Conservation (phyloP, 2,329 filamentous ascomycete species). For the Penicillium sp. region DNA sequence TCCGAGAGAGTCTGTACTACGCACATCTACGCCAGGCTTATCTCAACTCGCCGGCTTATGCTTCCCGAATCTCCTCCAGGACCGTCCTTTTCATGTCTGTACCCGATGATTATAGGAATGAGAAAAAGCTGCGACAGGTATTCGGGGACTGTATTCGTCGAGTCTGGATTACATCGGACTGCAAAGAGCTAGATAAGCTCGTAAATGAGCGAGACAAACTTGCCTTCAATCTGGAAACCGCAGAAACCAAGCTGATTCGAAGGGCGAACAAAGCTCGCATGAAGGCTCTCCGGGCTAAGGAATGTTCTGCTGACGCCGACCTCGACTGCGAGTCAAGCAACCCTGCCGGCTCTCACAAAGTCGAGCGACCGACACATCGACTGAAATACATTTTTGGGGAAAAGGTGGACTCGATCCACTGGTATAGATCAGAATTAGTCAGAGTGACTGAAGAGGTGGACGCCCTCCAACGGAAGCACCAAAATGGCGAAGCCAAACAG, state of each 20-base stretch:
- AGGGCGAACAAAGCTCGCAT: slow-evolving; percentile 65
- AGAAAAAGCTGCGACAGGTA: slow-evolving; percentile 66
- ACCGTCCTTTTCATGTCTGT: slow-evolving; percentile 87
- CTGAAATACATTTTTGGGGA: slow-evolving; percentile 63
- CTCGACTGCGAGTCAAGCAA: slow-evolving; percentile 29
- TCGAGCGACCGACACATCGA: slow-evolving; percentile 67
- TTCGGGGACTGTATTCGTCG: slow-evolving; percentile 76
- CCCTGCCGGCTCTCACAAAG: slow-evolving; percentile 25
- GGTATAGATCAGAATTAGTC: slow-evolving; percentile 69
- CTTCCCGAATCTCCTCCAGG: slow-evolving; percentile 77
- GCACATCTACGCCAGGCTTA: slow-evolving; percentile 89
- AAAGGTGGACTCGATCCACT: slow-evolving; percentile 87
- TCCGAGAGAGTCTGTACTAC: slow-evolving; percentile 83
- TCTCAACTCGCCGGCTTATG: slow-evolving; percentile 75
- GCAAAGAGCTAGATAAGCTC: slow-evolving; percentile 67
- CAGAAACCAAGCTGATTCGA: slow-evolving; percentile 81
- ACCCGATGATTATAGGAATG: slow-evolving; percentile 69
- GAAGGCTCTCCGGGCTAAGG: slow-evolving; percentile 49
- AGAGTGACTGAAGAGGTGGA: slow-evolving; percentile 66
- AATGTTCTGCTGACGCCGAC: slow-evolving; percentile 19
- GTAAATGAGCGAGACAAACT: slow-evolving; percentile 74
- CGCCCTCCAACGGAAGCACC: slow-evolving; percentile 60
- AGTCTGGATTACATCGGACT: slow-evolving; percentile 77
- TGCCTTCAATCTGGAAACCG: slow-evolving; percentile 72
- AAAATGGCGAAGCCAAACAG: slow-evolving; percentile 57